Base-by-base conservation (phyloP, 2,329 filamentous ascomycete genomes). In the Dactylonectria estremocensis region DNA sequence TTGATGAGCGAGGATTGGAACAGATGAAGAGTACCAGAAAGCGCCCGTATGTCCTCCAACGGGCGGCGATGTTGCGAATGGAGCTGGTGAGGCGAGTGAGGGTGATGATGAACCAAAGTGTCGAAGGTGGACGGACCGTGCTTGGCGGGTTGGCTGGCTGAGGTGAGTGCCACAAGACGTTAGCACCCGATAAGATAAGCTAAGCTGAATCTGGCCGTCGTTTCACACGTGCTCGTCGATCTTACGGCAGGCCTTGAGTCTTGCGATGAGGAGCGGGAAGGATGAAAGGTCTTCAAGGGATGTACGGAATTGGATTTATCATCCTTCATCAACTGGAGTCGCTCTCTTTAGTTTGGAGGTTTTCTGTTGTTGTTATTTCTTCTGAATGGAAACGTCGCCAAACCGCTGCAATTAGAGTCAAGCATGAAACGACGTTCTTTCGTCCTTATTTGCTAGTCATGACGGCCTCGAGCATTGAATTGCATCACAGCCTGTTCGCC, bases 121-220 rank as follows among this genome's bases (percentile, higher is more conserved):
- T 66, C 45, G 18, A 61, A 58, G 53, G 57, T 46, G 35, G 50
- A 57, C 52, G 45, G 50, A 53, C 58, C 35, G 56, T 63, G 59
- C 53, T 57, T 50, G 45, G 7, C 50, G 46, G 54, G 48, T n/a
- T 43, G 16, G 56, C 56, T 20, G 55, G 56, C 28, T 18, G 7
- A 58, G 58, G 64, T 63, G 59, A 35, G 64, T 62, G 53, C 64
- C 48, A 58, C 58, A 62, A 50, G 53, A 58, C 59, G 58, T 67
- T 62, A 62, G 53, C 48, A 28, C 11, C 35, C 53, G 64, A 67
- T 67, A 67, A 67, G 64, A 63, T 67, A 66, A 66, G 57, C 63
- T 61, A 66, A 46, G 13, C 63, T 46, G 45, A 16, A 66, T 61
- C 28, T 33, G 52, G 63, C n/a, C 52, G 33, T 37, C 33, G 57